Conservation (phyloP, 305 asterid species). For the Solanum hybrid region DNA sequence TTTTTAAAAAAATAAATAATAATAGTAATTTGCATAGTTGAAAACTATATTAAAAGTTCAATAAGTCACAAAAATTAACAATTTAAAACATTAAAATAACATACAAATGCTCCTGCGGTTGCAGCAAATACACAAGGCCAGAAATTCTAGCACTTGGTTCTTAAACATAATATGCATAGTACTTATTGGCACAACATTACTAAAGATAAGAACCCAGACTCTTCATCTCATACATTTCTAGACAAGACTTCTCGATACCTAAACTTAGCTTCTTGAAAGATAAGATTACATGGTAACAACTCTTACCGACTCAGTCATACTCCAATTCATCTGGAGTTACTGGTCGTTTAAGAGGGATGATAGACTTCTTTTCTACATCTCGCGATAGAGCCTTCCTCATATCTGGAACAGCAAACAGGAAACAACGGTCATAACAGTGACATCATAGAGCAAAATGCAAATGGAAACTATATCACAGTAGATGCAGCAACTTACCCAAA, state of each 20-base stretch:
- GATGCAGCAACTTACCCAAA: conserved; percentile 49
- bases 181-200: not conserved
- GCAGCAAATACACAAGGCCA: not conserved
- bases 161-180: not conserved
- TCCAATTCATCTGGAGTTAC: conserved; percentile 91
- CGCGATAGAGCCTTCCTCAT: conserved; percentile 97
- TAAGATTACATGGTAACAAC: not conserved
- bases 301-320: conserved; percentile 43
- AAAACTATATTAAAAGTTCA: not conserved
- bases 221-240: not conserved
- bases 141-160: not conserved
- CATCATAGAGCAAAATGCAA: not conserved
- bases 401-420: conserved; percentile 33
- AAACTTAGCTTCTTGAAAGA: not conserved
- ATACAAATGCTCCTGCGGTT: not conserved
- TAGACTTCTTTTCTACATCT: conserved; percentile 78
- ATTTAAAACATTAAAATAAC: not conserved
- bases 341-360: conserved; percentile 81
- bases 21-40: not conserved
- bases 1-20: too few species aligned
- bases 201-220: not conserved
- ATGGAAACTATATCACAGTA: not conserved
- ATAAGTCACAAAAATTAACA: too few species aligned
- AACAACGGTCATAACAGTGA: not conserved
- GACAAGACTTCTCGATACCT: not conserved